phyloP scores from a whole-genome alignment of 2,329 filamentous ascomycete genomes.

The Penicillium sp. region DNA sequence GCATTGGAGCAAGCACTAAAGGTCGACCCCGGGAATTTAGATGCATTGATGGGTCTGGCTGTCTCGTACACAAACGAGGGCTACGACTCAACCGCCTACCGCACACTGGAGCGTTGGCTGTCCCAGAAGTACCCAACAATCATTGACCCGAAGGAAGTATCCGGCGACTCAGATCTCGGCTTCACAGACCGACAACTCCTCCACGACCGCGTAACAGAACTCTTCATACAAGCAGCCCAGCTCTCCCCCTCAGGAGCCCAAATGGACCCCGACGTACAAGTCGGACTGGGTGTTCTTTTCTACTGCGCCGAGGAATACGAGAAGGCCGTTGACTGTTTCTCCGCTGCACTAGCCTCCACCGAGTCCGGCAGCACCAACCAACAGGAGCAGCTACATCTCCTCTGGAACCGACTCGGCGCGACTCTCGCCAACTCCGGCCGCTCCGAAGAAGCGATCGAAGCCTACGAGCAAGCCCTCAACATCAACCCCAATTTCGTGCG shows the following conservation, averaged over 20 bases:
- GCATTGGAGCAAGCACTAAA: slow-evolving; percentile 89
- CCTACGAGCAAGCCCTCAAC: slow-evolving; percentile 87
- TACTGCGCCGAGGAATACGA: slow-evolving; percentile 98
- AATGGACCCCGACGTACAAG: slow-evolving; percentile 98
- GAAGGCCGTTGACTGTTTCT: slow-evolving; percentile 98
- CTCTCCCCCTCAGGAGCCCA: slow-evolving; percentile 87
- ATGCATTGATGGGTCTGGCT: slow-evolving; percentile 89
- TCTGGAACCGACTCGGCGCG: slow-evolving; percentile 96
- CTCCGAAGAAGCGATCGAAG: slow-evolving; percentile 92
- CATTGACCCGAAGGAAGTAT: slow-evolving; percentile 68
- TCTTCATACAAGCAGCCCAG: slow-evolving; percentile 90
- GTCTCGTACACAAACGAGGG: slow-evolving; percentile 99
- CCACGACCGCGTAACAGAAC: slow-evolving; percentile 83
- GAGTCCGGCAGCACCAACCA: slow-evolving; percentile 82
- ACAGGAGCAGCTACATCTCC: slow-evolving; percentile 80
- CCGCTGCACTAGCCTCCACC: slow-evolving; percentile 79
- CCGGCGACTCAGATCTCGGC: slow-evolving; percentile 76
- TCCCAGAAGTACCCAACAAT: slow-evolving; percentile 90
- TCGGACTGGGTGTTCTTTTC: slow-evolving; percentile 93
- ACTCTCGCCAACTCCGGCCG: slow-evolving; percentile 93
- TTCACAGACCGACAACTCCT: slow-evolving; percentile 90
- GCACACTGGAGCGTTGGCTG: slow-evolving; percentile 93
- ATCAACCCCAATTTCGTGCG: slow-evolving; percentile 95
- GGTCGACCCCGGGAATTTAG: slow-evolving; percentile 79
- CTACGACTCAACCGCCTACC: slow-evolving; percentile 94